Evolutionary conservation across 768 basidiomycete species (phyloP).

Genomic region (Russula compacta): DNA sequence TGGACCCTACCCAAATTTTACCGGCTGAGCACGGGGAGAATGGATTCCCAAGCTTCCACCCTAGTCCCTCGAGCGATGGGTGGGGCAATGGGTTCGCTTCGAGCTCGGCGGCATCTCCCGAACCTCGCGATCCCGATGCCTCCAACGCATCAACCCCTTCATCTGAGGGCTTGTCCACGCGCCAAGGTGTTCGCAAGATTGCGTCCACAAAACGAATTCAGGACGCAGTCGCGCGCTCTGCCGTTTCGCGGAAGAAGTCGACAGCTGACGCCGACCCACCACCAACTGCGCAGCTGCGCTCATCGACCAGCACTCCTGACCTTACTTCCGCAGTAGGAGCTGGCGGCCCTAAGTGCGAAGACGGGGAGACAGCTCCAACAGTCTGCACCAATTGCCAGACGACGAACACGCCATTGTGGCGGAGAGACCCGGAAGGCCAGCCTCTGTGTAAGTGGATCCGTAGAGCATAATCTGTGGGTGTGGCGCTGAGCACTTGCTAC

Average conservation of each 20-base stretch:
- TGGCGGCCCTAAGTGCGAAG: slow-evolving; percentile 41
- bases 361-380: slow-evolving; percentile 65
- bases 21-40: slow-evolving; percentile 35
- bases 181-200: slow-evolving; percentile 45
- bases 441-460: slow-evolving; percentile 60
- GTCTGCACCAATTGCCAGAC: slow-evolving; percentile 93
- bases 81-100: slow-evolving; percentile 57
- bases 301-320: slow-evolving; percentile 64
- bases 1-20: slow-evolving; percentile 87
- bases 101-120: slow-evolving; percentile 67
- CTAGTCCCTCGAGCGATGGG: slow-evolving; percentile 75
- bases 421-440: slow-evolving; percentile 87
- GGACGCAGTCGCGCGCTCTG: slow-evolving; percentile 29
- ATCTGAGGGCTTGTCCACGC: slow-evolving; percentile 43
- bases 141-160: slow-evolving; percentile 71
- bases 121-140: slow-evolving; percentile 55
- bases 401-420: slow-evolving; percentile 90
- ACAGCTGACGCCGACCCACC: slow-evolving; percentile 19
- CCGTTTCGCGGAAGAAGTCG: slow-evolving; percentile 41
- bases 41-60: slow-evolving; percentile 46
- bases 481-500: slow-evolving; percentile 16
- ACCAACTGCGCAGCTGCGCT: slow-evolving; percentile 31
- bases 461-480: slow-evolving; percentile 13
- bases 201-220: slow-evolving; percentile 55
- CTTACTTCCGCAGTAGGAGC: slow-evolving; percentile 28